Evolutionary conservation across 2,329 filamentous ascomycete genomes (phyloP).

Genomic region (Didymella pomorum): DNA sequence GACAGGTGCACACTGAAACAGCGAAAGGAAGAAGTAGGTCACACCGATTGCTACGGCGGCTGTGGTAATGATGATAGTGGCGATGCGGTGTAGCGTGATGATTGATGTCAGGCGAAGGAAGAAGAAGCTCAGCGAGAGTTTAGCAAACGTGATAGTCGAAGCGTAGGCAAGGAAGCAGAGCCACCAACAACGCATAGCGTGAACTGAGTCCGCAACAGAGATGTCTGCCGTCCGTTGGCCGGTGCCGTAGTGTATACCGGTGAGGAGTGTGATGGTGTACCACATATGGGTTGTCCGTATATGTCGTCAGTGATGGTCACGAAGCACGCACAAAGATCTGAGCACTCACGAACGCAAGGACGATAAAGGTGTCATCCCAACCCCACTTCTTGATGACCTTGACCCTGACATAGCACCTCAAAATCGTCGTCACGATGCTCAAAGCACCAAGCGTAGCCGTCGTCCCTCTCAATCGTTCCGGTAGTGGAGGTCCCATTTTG

Average conservation of each 20-base stretch:
- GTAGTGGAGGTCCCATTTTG: constrained; percentile 15
- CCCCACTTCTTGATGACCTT: constrained; percentile 24
- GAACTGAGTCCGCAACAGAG: constrained; percentile 14
- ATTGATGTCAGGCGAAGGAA: constrained; percentile 58
- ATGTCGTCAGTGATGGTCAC: not conserved
- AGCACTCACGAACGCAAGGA: constrained; percentile 20
- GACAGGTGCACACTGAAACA: constrained; percentile 60
- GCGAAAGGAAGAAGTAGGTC: constrained; percentile 58
- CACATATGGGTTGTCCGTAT: constrained; percentile 16
- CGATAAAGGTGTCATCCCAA: constrained; percentile 27
- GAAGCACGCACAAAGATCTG: not conserved
- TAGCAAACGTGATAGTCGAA: constrained; percentile 33
- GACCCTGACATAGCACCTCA: constrained; percentile 26
- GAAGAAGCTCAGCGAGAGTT: constrained; percentile 59
- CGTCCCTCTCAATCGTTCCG: constrained; percentile 15
- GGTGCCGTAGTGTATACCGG: constrained; percentile 26
- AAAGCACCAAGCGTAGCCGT: constrained; percentile 18
- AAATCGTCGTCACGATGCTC: constrained; percentile 22
- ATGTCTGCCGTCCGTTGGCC: constrained; percentile 22
- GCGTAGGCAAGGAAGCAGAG: constrained; percentile 25
- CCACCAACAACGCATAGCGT: constrained; percentile 29
- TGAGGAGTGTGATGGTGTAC: constrained; percentile 23
- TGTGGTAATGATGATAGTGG: constrained; percentile 55
- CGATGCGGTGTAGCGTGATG: constrained; percentile 51
- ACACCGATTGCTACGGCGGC: constrained; percentile 53